Conservation (phyloP, 108 stramenopile genomes). For the Pseudonitzschia multistriata region DNA sequence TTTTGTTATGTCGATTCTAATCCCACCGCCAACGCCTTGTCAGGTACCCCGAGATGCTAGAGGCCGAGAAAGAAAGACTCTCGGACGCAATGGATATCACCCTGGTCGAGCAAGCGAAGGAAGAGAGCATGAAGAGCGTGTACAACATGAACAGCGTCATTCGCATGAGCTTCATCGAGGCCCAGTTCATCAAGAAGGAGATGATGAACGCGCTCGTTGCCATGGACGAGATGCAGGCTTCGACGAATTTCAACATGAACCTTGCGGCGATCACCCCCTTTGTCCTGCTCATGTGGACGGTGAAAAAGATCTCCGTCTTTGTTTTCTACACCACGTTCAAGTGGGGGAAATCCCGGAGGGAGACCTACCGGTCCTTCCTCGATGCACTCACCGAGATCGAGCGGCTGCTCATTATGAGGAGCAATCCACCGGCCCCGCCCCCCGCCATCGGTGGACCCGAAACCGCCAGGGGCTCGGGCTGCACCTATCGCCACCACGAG, state of each 20-base stretch:
- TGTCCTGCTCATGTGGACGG: slow-evolving; percentile 55
- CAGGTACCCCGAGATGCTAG: slow-evolving; percentile 64
- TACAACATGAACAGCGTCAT: slow-evolving; percentile 77
- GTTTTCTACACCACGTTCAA: slow-evolving; percentile 70
- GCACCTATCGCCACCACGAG: background rate
- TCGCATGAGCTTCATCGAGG: slow-evolving; percentile 87
- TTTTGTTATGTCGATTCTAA: too few species aligned
- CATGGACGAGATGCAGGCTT: slow-evolving; percentile 83
- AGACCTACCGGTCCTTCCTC: slow-evolving; percentile 70
- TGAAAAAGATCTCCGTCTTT: slow-evolving; percentile 48
- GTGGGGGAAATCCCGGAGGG: slow-evolving; percentile 70
- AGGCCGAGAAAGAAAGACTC: slow-evolving; percentile 40
- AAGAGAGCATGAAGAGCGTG: slow-evolving; percentile 76
- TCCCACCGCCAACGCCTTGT: too few species aligned
- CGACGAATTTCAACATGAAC: slow-evolving; percentile 87
- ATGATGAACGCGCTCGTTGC: slow-evolving; percentile 85
- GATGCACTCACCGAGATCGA: slow-evolving; percentile 82
- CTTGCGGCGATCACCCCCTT: slow-evolving; percentile 86
- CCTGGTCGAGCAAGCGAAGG: slow-evolving; percentile 75
- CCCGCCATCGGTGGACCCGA: slow-evolving; percentile 25
- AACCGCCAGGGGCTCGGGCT: slow-evolving; percentile 33
- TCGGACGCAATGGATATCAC: slow-evolving; percentile 82
- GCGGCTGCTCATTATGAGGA: slow-evolving; percentile 81
- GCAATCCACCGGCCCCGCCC: slow-evolving; percentile 64
- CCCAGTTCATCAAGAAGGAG: slow-evolving; percentile 92